Percentiles rank a stretch among this genome's conserved stretches.
Evolutionary conservation across 192 early-diverging fungal species (phyloP).

Genomic region (Dimargaris verticillata): DNA sequence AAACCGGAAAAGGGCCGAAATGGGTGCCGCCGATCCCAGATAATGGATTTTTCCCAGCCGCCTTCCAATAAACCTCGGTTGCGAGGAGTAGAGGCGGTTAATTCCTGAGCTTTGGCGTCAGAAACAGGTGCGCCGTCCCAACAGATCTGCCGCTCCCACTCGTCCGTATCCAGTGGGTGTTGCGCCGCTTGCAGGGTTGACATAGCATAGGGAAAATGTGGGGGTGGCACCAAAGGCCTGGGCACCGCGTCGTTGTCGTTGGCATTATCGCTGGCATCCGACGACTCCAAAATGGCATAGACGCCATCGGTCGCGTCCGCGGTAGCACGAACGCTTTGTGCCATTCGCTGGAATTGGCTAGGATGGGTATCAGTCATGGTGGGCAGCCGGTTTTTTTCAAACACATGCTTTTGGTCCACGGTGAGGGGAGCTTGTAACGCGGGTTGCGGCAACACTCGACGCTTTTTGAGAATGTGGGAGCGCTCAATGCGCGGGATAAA

Average conservation of each 20-base stretch:
- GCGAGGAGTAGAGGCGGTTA: constrained; percentile 15
- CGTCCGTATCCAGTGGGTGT: background rate
- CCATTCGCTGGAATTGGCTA: background rate
- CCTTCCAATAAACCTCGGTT: constrained; percentile 49
- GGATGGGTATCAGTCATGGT: background rate
- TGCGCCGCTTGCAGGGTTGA: background rate
- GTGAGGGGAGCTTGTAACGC: too few relatives aligned
- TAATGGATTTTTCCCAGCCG: constrained; percentile 57
- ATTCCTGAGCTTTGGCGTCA: background rate
- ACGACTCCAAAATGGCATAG: constrained; percentile 1
- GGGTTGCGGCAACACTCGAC: background rate
- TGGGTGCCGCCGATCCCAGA: constrained; percentile 57
- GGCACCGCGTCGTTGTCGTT: background rate
- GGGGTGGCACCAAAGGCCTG: background rate
- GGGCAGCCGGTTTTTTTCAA: background rate
- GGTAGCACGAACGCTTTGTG: background rate
- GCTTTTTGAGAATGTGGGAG: constrained; percentile 5
- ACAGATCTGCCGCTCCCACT: constrained; percentile 8
- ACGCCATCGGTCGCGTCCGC: background rate
- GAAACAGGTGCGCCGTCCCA: background rate
- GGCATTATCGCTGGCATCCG: background rate
- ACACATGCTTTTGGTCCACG: background rate
- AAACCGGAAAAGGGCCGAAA: constrained; percentile 36
- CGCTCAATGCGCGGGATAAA: constrained; percentile 17
- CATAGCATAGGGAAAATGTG: background rate